Percentiles rank a stretch among this genome's conserved stretches.
Evolutionary conservation across 305 asterid species (phyloP).

Genomic region (Fraxinus ornus): DNA sequence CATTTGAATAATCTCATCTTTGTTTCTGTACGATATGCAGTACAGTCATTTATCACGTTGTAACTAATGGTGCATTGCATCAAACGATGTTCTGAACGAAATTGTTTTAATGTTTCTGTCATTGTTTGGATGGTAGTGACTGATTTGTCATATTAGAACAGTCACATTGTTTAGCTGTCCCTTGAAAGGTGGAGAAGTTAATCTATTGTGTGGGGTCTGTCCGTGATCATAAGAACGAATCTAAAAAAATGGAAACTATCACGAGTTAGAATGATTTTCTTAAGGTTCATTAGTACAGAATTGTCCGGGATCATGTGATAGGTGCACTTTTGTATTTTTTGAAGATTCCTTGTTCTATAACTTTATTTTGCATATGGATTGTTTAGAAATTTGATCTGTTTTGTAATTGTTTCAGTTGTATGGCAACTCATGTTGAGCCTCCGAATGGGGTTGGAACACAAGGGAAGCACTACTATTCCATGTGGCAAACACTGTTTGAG

Average conservation of each 20-base stretch:
- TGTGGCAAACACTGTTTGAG: slow-evolving; percentile 63
- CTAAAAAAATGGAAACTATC: background rate
- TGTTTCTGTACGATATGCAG: background rate
- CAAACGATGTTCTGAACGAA: background rate
- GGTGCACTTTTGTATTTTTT: background rate
- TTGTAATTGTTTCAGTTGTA: slow-evolving; percentile 26
- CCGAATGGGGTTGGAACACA: slow-evolving; percentile 43
- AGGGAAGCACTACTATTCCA: slow-evolving; percentile 59
- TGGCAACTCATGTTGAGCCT: slow-evolving; percentile 65
- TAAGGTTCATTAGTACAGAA: background rate
- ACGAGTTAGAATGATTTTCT: background rate
- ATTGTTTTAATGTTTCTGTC: background rate
- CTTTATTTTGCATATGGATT: background rate
- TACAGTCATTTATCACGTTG: background rate
- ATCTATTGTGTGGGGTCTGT: background rate
- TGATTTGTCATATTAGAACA: background rate
- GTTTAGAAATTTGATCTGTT: slow-evolving; percentile 11
- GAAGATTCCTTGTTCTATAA: background rate
- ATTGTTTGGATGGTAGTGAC: background rate
- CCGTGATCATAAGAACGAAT: background rate
- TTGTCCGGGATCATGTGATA: background rate
- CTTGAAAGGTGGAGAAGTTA: slow-evolving; percentile 7
- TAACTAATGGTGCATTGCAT: background rate
- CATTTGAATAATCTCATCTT: background rate
- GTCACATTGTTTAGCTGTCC: background rate